Percentiles rank a stretch among this genome's conserved stretches.
Evolutionary conservation across 75 land plant species (phyloP).

Genomic region (Ceratopteris richardii): DNA sequence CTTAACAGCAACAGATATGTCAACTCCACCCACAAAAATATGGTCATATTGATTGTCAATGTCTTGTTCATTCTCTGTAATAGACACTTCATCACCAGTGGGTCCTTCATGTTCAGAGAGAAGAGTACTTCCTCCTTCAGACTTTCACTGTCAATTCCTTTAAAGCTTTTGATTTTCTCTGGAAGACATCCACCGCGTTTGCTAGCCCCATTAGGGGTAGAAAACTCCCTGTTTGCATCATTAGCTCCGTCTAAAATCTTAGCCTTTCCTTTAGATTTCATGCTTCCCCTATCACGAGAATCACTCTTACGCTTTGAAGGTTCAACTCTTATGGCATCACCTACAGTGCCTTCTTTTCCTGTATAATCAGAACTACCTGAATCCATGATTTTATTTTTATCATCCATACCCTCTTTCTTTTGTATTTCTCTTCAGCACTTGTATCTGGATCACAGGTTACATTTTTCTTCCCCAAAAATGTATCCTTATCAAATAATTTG

Average conservation of each 20-base stretch:
- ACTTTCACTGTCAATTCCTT: slow-evolving; percentile 9
- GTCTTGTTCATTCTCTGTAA: slow-evolving; percentile 35
- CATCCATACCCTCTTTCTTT: slow-evolving; percentile 33
- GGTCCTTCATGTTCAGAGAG: slow-evolving; percentile 17
- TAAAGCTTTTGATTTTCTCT: slow-evolving; percentile 17
- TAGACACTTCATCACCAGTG: slow-evolving; percentile 15
- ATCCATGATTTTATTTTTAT: slow-evolving; percentile 31
- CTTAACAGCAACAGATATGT: slow-evolving; percentile 58
- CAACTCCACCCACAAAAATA: slow-evolving; percentile 50
- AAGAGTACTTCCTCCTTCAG: slow-evolving; percentile 18
- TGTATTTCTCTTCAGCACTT: slow-evolving; percentile 42
- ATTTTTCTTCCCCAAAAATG: neutral
- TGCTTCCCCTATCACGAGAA: slow-evolving; percentile 31
- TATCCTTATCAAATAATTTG: slow-evolving; percentile 29
- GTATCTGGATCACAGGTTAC: slow-evolving; percentile 30
- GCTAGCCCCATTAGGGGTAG: slow-evolving; percentile 27
- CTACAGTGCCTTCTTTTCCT: slow-evolving; percentile 41
- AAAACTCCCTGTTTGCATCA: slow-evolving; percentile 47
- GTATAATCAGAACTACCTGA: slow-evolving; percentile 14
- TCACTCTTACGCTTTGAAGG: slow-evolving; percentile 47
- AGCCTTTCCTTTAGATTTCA: slow-evolving; percentile 51
- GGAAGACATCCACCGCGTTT: slow-evolving; percentile 10
- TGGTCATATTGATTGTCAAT: slow-evolving; percentile 46
- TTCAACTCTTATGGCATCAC: slow-evolving; percentile 61
- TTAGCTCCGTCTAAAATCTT: slow-evolving; percentile 40